These are phyloP conservation scores for Fomitopsis betulina DNA, from an alignment of 1,284 basidiomycete genomes.

Conservation along the genomic window DNA sequence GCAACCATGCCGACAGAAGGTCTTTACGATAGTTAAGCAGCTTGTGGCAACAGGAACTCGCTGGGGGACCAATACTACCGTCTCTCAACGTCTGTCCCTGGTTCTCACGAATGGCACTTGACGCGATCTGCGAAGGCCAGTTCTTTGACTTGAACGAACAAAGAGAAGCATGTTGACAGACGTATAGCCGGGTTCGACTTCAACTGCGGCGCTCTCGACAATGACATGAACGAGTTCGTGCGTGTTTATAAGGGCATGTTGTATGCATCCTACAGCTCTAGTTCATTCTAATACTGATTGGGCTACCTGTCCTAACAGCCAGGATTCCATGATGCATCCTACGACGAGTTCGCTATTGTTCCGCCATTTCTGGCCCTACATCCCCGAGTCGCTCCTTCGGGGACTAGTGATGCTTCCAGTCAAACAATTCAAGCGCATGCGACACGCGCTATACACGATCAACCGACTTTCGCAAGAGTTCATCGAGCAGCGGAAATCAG, in stretches of 20 bases:
- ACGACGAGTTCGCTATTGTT: conserved; percentile 16
- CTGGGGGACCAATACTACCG: background rate
- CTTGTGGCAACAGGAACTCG: conserved; percentile 20
- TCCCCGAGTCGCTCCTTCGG: conserved; percentile 28
- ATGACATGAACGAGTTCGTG: conserved; percentile 23
- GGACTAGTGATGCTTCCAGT: conserved; percentile 32
- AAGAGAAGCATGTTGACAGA: conserved; percentile 11
- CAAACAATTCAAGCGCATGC: conserved; percentile 30
- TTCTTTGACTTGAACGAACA: conserved; percentile 9
- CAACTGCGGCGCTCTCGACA: conserved; percentile 24
- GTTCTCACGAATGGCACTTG: conserved; percentile 40
- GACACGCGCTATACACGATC: conserved; percentile 26
- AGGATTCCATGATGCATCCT: conserved; percentile 18
- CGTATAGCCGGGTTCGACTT: conserved; percentile 27
- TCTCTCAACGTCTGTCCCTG: conserved; percentile 33
- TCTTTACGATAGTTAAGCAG: conserved; percentile 10
- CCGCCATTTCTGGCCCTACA: conserved; percentile 19
- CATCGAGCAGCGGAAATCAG: conserved; percentile 17
- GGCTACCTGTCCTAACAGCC: background rate
- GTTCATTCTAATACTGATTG: background rate
- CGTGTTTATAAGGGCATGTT: conserved; percentile 29
- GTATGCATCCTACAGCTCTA: conserved; percentile 14
- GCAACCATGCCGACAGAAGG: no score
- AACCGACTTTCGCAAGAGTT: conserved; percentile 26
- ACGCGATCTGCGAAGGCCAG: conserved; percentile 40